These are phyloP conservation scores for Dicorynia guianensis DNA, from an alignment of 306 rosid species.

Conservation along the genomic window DNA sequence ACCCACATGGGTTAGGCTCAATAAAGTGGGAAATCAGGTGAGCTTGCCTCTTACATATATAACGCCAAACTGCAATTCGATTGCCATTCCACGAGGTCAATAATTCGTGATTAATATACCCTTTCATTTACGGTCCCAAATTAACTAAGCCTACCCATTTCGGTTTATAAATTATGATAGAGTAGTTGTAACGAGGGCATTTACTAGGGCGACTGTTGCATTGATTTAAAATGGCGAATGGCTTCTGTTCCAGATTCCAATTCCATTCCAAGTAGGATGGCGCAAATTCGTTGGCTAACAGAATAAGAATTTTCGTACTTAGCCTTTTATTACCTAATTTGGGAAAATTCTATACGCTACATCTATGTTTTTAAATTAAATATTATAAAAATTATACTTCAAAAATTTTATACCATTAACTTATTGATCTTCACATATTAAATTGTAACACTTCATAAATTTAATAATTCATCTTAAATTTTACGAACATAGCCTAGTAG, in stretches of 20 bases:
- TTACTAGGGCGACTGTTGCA: neutral
- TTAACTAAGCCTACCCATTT: neutral
- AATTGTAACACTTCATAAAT: no score
- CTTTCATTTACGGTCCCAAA: neutral
- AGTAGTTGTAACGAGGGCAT: neutral
- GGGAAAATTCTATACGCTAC: no score
- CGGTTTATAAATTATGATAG: no score
- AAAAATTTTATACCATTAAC: no score
- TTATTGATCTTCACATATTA: no score
- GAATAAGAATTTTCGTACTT: constrained; percentile 22
- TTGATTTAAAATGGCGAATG: neutral
- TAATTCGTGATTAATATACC: neutral
- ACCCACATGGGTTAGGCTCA: neutral
- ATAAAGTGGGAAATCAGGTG: neutral
- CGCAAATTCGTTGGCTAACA: neutral
- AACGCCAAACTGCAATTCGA: neutral
- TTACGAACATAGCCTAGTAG: no score
- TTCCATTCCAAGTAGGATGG: neutral
- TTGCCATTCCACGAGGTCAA: constrained; percentile 7
- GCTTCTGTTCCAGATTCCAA: constrained; percentile 1
- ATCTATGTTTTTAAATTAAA: no score
- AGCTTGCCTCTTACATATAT: neutral
- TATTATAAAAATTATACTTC: no score
- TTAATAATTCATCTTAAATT: no score
- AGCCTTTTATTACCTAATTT: neutral